Conservation (phyloP, 345 rosid genomes). For the Carallia brachiata region DNA sequence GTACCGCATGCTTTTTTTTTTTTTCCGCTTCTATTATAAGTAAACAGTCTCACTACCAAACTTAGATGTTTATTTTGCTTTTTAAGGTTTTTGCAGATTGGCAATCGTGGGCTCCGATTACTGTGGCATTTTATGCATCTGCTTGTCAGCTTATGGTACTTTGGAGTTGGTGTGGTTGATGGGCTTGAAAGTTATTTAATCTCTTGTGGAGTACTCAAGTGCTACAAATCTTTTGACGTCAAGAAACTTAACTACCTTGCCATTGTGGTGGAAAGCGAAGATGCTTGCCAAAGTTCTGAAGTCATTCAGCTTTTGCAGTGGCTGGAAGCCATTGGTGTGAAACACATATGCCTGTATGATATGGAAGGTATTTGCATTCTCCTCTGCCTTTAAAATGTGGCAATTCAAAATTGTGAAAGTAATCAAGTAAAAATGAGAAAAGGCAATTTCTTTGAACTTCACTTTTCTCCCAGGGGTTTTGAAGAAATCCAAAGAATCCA, state of each 20-base stretch:
- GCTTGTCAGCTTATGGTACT: slow-evolving; percentile 49
- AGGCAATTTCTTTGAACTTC: background rate
- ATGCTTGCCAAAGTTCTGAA: slow-evolving; percentile 41
- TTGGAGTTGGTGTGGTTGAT: slow-evolving; percentile 31
- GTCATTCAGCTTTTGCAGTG: slow-evolving; percentile 63
- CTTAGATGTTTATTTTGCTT: slow-evolving; percentile 25
- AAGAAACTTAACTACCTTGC: slow-evolving; percentile 63
- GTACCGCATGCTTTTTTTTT: no score
- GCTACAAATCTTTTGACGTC: slow-evolving; percentile 43
- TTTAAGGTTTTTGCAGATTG: slow-evolving; percentile 45
- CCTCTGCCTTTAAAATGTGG: background rate
- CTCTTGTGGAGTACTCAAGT: slow-evolving; percentile 50
- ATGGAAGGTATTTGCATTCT: slow-evolving; percentile 48
- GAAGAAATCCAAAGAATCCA: slow-evolving; percentile 70
- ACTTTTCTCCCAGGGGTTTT: slow-evolving; percentile 52
- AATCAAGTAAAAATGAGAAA: background rate
- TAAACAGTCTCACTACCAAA: slow-evolving; percentile 5
- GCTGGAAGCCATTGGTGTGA: slow-evolving; percentile 60
- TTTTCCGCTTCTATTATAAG: no score
- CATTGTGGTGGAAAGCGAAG: slow-evolving; percentile 67
- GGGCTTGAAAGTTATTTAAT: slow-evolving; percentile 58
- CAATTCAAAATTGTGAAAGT: background rate
- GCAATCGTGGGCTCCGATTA: slow-evolving; percentile 36
- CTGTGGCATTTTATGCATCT: slow-evolving; percentile 72
- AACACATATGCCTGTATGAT: slow-evolving; percentile 72